Base-by-base conservation (phyloP, 225 moss, liverwort and hornwort genomes). In the Pseudisothecium myosuroides region DNA sequence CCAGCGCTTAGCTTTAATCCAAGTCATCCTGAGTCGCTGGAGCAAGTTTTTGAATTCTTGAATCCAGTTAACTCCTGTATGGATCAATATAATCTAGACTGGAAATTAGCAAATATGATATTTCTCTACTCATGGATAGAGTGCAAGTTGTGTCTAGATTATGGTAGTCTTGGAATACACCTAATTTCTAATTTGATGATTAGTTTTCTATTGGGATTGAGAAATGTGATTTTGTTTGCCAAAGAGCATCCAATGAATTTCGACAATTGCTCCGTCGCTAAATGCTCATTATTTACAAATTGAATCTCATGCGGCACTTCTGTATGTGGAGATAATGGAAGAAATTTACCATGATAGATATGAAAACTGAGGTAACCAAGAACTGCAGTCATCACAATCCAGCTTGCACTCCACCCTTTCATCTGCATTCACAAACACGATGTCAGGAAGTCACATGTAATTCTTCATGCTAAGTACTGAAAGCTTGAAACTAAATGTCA, bases 401-500 rank as follows among this genome's bases (percentile, higher is more conserved):
- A 87, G 79, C 71, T 87, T 71, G 87, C 87, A 87, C 78, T 90
- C 90, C 87, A 87, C 27, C 90, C 87, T 87, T 90, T 87, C 71
- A 63, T 83, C 77, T 77, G 55, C 37, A 55, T 37, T 37, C 55
- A 15, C 77, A 71, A 47, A 84, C 76, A 72, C 17, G 26, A 55
- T 16, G n/a, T 54, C 28, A 87, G 49, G 29, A 80, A 71, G 67
- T 29, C 60, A 61, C 29, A 39, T 7, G 28, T 37, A 58, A 47
- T 58, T 89, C 66, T 86, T 90, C 47, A 81, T 81, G 69, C 6
- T 5, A 43, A 63, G 55, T 81, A 36, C 63, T 80, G 32, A 86
- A 45, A 81, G 34, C 72, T 64, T 36, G 27, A 73, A 55, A 81
- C 5, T 20, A 86, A 5, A 73, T 63, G 15, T 41, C 43, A 66